phyloP scores from a whole-genome alignment of 352 stramenopile species.

The Peronosclerospora sorghi region DNA sequence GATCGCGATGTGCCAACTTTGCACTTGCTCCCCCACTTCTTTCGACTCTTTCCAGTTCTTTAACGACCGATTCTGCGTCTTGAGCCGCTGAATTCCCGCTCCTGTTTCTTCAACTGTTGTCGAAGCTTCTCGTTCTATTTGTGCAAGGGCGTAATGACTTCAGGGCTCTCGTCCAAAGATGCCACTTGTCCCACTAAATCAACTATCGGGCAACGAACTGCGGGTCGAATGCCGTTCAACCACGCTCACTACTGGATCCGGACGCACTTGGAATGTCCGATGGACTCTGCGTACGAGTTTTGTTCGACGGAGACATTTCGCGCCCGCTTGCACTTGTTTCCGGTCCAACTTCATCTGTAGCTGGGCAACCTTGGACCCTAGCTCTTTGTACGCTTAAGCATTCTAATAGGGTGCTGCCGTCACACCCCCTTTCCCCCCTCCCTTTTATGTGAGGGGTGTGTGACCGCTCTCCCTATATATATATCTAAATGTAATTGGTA shows the following conservation, averaged over 20 bases:
- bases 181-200: constrained; percentile 52
- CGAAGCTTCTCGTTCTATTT: constrained; percentile 74
- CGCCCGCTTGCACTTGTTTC: no score
- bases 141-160: constrained; percentile 75
- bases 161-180: constrained; percentile 77
- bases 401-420: no score
- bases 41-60: constrained; percentile 82
- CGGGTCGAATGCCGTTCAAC: constrained; percentile 24
- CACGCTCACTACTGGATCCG: constrained; percentile 9
- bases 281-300: constrained; percentile 15
- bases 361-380: constrained; percentile 62
- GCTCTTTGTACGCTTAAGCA: constrained; percentile 54
- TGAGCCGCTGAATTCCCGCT: constrained; percentile 67
- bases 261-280: constrained; percentile 13
- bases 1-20: constrained; percentile 78
- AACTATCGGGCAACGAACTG: constrained; percentile 40
- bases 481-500: no score
- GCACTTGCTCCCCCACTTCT: constrained; percentile 79
- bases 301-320: constrained; percentile 37
- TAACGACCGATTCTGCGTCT: constrained; percentile 64
- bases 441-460: no score
- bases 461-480: no score
- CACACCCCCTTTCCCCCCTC: no score
- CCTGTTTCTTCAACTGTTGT: constrained; percentile 59
- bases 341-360: constrained; percentile 63